These are phyloP conservation scores for Drechslera avenae DNA, from an alignment of 2,329 filamentous ascomycete genomes.

Conservation along the genomic window DNA sequence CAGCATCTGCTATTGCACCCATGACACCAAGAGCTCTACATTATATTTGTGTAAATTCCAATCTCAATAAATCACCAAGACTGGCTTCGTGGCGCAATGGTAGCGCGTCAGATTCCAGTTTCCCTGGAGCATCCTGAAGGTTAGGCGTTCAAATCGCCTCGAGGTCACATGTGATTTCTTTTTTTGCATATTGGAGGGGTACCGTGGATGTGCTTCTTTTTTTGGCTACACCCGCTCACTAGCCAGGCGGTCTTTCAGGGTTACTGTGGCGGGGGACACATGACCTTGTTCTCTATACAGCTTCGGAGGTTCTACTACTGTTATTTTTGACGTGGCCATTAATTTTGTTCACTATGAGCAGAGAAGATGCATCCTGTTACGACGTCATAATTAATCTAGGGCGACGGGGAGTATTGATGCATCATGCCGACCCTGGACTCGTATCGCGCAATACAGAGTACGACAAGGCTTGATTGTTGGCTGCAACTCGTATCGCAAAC, in stretches of 20 bases:
- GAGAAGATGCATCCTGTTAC: background rate
- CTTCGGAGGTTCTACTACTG: no score
- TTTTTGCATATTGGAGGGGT: background rate
- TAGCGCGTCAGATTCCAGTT: conserved; percentile 22
- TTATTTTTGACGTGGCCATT: no score
- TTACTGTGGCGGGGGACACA: no score
- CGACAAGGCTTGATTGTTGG: background rate
- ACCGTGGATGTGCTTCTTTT: background rate
- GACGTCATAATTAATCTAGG: conserved; percentile 1
- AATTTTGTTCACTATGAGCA: no score
- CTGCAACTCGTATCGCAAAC: background rate
- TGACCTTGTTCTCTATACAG: no score
- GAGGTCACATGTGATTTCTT: conserved; percentile 6
- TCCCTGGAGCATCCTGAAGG: conserved; percentile 17
- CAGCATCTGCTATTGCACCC: no score
- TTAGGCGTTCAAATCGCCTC: conserved; percentile 21
- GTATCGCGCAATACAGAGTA: background rate
- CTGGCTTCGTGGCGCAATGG: conserved; percentile 20
- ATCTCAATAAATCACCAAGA: background rate
- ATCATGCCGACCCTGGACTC: background rate
- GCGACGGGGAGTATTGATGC: conserved; percentile 2
- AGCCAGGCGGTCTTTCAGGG: no score
- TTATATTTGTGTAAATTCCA: background rate
- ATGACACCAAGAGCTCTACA: background rate
- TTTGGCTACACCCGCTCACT: background rate